These are phyloP conservation scores for Neurospora sp. DNA, from an alignment of 495 filamentous ascomycete species.

Conservation along the genomic window DNA sequence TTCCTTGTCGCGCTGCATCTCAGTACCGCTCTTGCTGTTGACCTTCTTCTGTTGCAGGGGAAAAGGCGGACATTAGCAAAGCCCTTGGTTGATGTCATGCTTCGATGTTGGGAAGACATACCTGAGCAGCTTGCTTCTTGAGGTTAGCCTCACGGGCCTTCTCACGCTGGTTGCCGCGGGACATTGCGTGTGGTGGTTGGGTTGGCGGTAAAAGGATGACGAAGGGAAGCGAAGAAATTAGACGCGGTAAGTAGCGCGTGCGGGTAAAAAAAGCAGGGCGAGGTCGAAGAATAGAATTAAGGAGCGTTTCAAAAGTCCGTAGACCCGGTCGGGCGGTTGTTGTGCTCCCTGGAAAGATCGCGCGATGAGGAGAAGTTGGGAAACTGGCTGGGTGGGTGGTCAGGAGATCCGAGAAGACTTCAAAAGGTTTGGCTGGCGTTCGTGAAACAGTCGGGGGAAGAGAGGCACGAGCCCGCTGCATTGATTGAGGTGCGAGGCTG, in stretches of 20 bases:
- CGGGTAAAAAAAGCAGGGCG: background rate
- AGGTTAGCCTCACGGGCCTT: constrained; percentile 73
- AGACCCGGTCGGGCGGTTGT: background rate
- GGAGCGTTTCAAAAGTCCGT: constrained; percentile 1
- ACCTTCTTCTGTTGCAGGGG: constrained; percentile 46
- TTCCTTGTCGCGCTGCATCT: constrained; percentile 67
- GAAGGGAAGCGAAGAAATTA: background rate
- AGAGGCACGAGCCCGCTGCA: background rate
- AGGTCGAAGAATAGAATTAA: background rate
- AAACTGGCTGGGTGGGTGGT: background rate
- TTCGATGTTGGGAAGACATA: constrained; percentile 25
- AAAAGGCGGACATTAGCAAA: constrained; percentile 16
- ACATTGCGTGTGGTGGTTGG: constrained; percentile 45
- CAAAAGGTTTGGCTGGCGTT: background rate
- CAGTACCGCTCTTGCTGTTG: constrained; percentile 50
- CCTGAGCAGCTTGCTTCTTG: constrained; percentile 50
- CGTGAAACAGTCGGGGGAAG: too few relatives aligned
- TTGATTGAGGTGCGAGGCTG: background rate
- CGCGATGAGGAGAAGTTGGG: background rate
- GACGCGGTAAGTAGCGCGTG: constrained; percentile 1
- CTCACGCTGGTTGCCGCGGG: constrained; percentile 89
- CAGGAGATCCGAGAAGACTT: background rate
- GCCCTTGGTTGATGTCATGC: background rate
- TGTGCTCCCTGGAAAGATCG: background rate
- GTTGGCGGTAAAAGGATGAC: background rate